phyloP scores from a whole-genome alignment of 1,284 basidiomycete species.

The Ceratobasidium sp. region DNA sequence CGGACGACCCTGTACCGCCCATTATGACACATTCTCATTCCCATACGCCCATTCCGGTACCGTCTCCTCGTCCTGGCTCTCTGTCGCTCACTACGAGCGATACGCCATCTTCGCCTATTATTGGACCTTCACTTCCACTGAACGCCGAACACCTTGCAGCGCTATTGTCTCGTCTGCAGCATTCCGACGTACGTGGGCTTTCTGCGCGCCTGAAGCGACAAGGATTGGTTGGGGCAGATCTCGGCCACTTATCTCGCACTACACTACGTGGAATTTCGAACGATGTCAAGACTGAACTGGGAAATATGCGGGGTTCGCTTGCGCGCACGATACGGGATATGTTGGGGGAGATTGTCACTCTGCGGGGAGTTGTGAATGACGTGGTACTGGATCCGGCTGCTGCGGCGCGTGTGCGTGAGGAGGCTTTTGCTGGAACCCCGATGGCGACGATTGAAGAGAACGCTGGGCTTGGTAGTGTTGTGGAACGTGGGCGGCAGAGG shows the following conservation, averaged over 20 bases:
- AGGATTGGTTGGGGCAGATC: slow-evolving; percentile 84
- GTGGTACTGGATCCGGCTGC: slow-evolving; percentile 87
- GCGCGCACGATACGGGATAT: slow-evolving; percentile 89
- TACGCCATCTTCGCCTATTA: slow-evolving; percentile 20
- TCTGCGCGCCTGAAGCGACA: slow-evolving; percentile 92
- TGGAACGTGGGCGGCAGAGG: slow-evolving; percentile 51
- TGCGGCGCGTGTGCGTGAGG: slow-evolving; percentile 76
- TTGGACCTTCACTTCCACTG: slow-evolving; percentile 25
- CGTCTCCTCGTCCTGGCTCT: slow-evolving; percentile 40
- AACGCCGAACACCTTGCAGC: slow-evolving; percentile 68
- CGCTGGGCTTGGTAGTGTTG: slow-evolving; percentile 60
- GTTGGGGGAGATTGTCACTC: slow-evolving; percentile 83
- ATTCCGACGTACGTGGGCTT: slow-evolving; percentile 88
- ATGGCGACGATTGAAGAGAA: slow-evolving; percentile 54
- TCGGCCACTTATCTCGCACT: slow-evolving; percentile 86
- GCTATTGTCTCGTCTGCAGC: slow-evolving; percentile 74
- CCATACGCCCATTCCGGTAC: slow-evolving; percentile 41
- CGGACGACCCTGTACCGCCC: slow-evolving; percentile 58
- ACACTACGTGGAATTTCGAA: slow-evolving; percentile 81
- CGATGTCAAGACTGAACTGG: slow-evolving; percentile 85
- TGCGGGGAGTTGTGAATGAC: slow-evolving; percentile 88
- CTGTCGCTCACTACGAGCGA: slow-evolving; percentile 24
- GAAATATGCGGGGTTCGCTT: slow-evolving; percentile 62
- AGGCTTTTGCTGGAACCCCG: slow-evolving; percentile 65
- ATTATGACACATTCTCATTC: neutral